Conservation (phyloP, 2,329 filamentous ascomycete genomes). For the Knufia fluminis region DNA sequence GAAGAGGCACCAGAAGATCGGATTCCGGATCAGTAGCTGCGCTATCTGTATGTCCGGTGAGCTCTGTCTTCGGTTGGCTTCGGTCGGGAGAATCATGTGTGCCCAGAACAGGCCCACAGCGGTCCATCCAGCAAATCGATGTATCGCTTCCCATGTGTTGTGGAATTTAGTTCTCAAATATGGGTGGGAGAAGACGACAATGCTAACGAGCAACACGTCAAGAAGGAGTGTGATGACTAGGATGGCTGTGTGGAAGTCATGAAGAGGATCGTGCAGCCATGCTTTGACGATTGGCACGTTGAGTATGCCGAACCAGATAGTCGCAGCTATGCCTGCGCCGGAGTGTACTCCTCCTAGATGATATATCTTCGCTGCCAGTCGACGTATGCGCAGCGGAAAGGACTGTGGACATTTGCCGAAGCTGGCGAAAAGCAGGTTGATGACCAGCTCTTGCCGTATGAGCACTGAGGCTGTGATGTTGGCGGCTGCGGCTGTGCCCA, state of each 20-base stretch:
- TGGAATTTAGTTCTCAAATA: slow-evolving; percentile 53
- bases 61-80: slow-evolving; percentile 31
- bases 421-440: slow-evolving; percentile 42
- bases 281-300: slow-evolving; percentile 26
- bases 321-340: slow-evolving; percentile 40
- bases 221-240: slow-evolving; percentile 50
- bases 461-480: slow-evolving; percentile 41
- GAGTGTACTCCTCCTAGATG: slow-evolving; percentile 48
- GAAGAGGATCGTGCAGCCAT: background rate
- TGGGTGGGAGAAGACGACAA: slow-evolving; percentile 57
- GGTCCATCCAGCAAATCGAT: slow-evolving; percentile 66
- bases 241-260: slow-evolving; percentile 28
- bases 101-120: slow-evolving; percentile 57
- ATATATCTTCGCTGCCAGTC: slow-evolving; percentile 42
- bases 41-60: slow-evolving; percentile 29
- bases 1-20: slow-evolving; percentile 59
- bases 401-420: slow-evolving; percentile 38
- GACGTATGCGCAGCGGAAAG: slow-evolving; percentile 38
- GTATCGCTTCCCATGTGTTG: slow-evolving; percentile 60
- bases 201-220: slow-evolving; percentile 47
- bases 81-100: slow-evolving; percentile 49
- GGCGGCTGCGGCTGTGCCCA: slow-evolving; percentile 36
- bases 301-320: slow-evolving; percentile 39
- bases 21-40: slow-evolving; percentile 36
- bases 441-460: slow-evolving; percentile 45